A percentile compares a stretch with the other conserved stretches of the same genome.
Conservation (phyloP, 2,329 filamentous ascomycete species). For the Ampelomyces quisqualis region DNA sequence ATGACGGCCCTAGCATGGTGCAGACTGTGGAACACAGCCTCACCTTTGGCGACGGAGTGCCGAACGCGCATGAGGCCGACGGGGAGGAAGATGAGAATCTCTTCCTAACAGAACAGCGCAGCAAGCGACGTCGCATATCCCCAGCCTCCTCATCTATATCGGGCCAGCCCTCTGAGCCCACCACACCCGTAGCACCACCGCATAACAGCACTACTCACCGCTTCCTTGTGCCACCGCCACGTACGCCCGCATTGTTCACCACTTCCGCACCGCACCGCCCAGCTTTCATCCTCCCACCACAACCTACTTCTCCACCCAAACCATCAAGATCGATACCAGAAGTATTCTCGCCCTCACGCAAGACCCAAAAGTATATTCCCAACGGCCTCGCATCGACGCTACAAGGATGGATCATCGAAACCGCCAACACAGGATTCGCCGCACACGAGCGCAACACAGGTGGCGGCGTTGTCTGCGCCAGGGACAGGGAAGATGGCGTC, state of each 20-base stretch:
- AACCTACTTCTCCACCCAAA: constrained; percentile 29
- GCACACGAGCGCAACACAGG: constrained; percentile 12
- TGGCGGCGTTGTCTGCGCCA: constrained; percentile 11
- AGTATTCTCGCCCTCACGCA: constrained; percentile 56
- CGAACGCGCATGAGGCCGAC: constrained; percentile 1
- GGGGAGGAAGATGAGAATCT: constrained; percentile 34
- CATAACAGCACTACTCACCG: constrained; percentile 22
- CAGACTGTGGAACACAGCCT: constrained; percentile 17
- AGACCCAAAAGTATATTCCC: constrained; percentile 51
- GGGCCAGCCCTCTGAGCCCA: constrained; percentile 14
- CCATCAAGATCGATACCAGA: constrained; percentile 49
- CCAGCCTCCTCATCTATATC: constrained; percentile 11
- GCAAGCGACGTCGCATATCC: constrained; percentile 32
- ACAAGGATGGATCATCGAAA: constrained; percentile 54
- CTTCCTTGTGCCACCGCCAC: constrained; percentile 25
- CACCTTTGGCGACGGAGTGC: constrained; percentile 5
- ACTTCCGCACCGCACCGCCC: constrained; percentile 28
- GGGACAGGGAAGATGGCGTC: constrained; percentile 30
- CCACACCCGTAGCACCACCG: too few species aligned
- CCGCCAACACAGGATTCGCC: constrained; percentile 27
- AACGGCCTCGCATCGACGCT: constrained; percentile 53
- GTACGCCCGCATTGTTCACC: constrained; percentile 15
- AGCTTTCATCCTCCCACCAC: constrained; percentile 43
- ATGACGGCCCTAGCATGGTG: constrained; percentile 6
- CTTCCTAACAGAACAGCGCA: constrained; percentile 14